phyloP scores from a whole-genome alignment of 257 asterid genomes.

The Ajuga chamaepitys region DNA sequence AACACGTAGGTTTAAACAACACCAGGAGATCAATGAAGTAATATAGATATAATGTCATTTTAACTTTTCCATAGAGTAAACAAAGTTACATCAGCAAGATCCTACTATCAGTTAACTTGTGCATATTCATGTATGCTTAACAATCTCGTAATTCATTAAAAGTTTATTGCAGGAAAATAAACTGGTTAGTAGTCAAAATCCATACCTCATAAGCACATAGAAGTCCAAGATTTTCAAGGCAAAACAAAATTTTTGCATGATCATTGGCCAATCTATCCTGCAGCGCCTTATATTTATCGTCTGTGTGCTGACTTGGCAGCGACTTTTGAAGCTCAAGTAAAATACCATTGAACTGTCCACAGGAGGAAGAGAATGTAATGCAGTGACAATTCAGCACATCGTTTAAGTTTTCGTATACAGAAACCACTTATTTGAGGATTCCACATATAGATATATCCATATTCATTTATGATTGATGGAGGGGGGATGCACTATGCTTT shows the following conservation, averaged over 20 bases:
- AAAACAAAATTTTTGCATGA: slow-evolving; percentile 43
- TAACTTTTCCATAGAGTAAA: neutral
- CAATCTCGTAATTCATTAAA: neutral
- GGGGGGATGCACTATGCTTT: neutral
- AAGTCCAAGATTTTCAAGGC: slow-evolving; percentile 82
- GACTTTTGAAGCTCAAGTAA: slow-evolving; percentile 39
- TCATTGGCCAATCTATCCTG: slow-evolving; percentile 41
- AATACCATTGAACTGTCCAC: slow-evolving; percentile 48
- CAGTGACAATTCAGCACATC: neutral
- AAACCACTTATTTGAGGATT: neutral
- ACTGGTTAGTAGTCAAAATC: neutral
- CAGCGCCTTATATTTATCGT: slow-evolving; percentile 25
- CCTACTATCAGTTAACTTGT: neutral
- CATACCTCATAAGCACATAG: slow-evolving; percentile 73
- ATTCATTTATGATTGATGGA: neutral
- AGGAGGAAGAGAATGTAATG: neutral
- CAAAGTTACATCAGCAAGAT: neutral
- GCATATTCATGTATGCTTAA: neutral
- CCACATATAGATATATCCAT: neutral
- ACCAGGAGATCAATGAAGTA: neutral
- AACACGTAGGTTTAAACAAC: slow-evolving; percentile 1
- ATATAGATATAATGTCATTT: neutral
- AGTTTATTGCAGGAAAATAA: neutral
- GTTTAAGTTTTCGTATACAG: neutral
- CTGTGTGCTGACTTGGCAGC: slow-evolving; percentile 16